Base-by-base conservation (phyloP, 78 protist species). In the Diacronema lutheri region DNA sequence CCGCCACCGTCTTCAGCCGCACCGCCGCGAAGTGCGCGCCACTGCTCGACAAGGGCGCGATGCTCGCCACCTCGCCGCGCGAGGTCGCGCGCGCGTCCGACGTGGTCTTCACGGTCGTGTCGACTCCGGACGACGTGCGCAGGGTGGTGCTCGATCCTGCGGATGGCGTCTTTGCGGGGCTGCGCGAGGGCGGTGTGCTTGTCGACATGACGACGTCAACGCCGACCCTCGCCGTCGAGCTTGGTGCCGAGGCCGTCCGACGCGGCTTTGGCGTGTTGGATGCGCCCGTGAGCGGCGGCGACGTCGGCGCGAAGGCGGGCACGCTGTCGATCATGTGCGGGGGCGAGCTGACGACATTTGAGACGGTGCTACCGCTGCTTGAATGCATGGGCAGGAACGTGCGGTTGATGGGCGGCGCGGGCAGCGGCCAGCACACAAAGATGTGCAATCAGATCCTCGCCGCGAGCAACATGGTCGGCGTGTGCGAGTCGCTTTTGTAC, bases 271-370 rank as follows among this genome's bases (percentile, higher is more conserved):
- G 12, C 12, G 14, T 87, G 35, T 26, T 92, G 12, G 94, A 92
- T 38, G 86, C 93, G 31, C 94, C 94, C 1, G 94, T 92, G 33
- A 83, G 92, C 20, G 94, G 94, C 4, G 94, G 94, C 21, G 94
- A 92, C 61, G 74, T 92, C 2, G 94, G 93, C n/a, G 94, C 94
- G 23, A 0, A 46, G 41, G 78, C 83, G 16, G 93, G 66, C 1
- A 19, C 76, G 33, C 91, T 92, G 25, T 46, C 94, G 14, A 73
- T 92, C 62, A 90, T 91, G 92, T 46, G 73, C 37, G 94, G 95
- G 31, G 94, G 94, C 41, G 19, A 9, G 20, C 44, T 7, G 0
- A 72, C 12, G 23, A 84, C 81, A 3, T 80, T 85, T 7, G 65
- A 7, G 1, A 26, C 29, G 6, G 78, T 29, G 41, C 13, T 0